Evolutionary conservation across 2,329 filamentous ascomycete genomes (phyloP).

Genomic region (Chaetomium olivaceum): DNA sequence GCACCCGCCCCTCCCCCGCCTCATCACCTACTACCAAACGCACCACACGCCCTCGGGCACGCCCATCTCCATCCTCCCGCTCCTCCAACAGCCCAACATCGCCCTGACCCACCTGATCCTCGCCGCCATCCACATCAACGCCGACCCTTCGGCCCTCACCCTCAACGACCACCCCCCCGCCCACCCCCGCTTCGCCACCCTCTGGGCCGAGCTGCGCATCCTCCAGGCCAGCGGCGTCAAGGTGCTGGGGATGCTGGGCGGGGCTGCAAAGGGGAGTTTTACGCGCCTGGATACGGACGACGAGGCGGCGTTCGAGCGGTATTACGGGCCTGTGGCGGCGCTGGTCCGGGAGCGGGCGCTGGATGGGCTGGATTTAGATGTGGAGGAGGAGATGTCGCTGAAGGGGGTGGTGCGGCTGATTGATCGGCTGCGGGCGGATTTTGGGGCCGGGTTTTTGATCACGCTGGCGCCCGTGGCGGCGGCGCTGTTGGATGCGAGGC

Average conservation of each 20-base stretch:
- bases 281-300: conserved; percentile 51
- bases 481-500: conserved; percentile 62
- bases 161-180: conserved; percentile 73
- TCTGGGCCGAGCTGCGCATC: conserved; percentile 71
- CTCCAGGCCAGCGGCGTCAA: conserved; percentile 71
- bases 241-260: conserved; percentile 79
- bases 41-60: conserved; percentile 43
- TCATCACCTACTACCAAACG: conserved; percentile 46
- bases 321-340: conserved; percentile 65
- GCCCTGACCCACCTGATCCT: conserved; percentile 71
- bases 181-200: conserved; percentile 59
- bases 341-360: conserved; percentile 60
- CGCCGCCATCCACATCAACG: conserved; percentile 77
- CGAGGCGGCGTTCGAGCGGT: conserved; percentile 60
- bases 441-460: conserved; percentile 67
- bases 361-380: conserved; percentile 70
- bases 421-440: conserved; percentile 64
- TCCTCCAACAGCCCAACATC: conserved; percentile 43
- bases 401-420: conserved; percentile 62
- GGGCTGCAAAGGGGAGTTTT: conserved; percentile 72
- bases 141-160: conserved; percentile 62
- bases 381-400: conserved; percentile 72
- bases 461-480: conserved; percentile 77
- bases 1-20: conserved; percentile 33
- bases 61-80: conserved; percentile 45